Evolutionary conservation across 2,329 filamentous ascomycete genomes (phyloP).

Genomic region (Ophiostoma pallidulum): DNA sequence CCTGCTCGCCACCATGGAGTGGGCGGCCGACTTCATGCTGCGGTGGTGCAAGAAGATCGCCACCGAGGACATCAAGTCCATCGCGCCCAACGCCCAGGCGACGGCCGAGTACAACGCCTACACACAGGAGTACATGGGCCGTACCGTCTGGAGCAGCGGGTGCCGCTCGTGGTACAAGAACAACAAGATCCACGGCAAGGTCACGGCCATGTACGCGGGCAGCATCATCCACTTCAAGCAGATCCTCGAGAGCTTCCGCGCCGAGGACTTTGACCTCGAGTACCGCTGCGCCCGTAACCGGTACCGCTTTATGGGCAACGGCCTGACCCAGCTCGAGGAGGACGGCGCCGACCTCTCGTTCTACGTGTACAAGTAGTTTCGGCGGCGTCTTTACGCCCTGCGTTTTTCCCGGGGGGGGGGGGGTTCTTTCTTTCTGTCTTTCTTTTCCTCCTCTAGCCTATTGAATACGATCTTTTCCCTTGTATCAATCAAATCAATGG

Average conservation of each 20-base stretch:
- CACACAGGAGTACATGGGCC: constrained; percentile 22
- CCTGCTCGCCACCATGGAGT: constrained; percentile 8
- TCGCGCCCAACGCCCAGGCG: not conserved
- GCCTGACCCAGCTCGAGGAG: not conserved
- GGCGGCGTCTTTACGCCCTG: too few species aligned
- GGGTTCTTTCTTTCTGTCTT: not conserved
- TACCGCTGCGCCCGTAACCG: constrained; percentile 10
- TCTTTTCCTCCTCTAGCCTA: too few species aligned
- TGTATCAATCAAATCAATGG: too few species aligned
- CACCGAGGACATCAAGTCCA: constrained; percentile 21
- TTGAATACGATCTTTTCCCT: too few species aligned
- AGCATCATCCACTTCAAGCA: constrained; percentile 20
- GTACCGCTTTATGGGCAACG: constrained; percentile 11
- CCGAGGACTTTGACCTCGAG: constrained; percentile 24
- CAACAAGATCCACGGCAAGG: constrained; percentile 17
- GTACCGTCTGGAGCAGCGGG: constrained; percentile 22
- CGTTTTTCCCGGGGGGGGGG: too few species aligned
- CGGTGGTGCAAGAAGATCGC: constrained; percentile 16
- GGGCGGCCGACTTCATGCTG: constrained; percentile 6
- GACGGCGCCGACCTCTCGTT: not conserved
- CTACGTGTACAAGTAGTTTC: constrained; percentile 2
- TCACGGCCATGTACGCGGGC: constrained; percentile 18
- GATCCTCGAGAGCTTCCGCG: constrained; percentile 20
- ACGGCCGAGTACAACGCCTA: constrained; percentile 16
- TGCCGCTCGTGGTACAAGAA: constrained; percentile 23